phyloP scores from a whole-genome alignment of 805 yeast genomes.

The Ogataea minuta region DNA sequence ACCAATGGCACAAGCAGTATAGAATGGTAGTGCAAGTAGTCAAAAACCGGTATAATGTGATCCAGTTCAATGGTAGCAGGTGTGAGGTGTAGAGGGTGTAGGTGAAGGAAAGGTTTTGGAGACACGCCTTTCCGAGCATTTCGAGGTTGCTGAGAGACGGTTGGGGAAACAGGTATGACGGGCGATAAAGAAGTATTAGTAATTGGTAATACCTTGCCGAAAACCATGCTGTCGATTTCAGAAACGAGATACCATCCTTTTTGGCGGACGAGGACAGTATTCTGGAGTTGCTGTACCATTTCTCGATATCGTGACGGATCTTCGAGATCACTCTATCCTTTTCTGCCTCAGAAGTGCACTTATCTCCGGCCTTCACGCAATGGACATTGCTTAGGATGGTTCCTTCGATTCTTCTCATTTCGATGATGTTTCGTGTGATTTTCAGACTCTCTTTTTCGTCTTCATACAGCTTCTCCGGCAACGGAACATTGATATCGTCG shows the following conservation, averaged over 20 bases:
- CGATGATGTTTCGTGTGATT: conserved; percentile 41
- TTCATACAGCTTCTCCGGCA: conserved; percentile 36
- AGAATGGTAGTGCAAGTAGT: conserved; percentile 47
- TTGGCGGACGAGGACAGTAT: conserved; percentile 17
- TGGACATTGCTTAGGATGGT: conserved; percentile 45
- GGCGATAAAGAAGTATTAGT: conserved; percentile 46
- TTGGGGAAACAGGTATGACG: conserved; percentile 46
- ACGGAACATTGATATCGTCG: conserved; percentile 29
- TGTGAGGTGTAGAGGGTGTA: conserved; percentile 44
- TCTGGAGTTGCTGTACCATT: conserved; percentile 33
- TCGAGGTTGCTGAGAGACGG: conserved; percentile 41
- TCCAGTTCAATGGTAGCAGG: conserved; percentile 49
- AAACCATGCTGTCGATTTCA: conserved; percentile 37
- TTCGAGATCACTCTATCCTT: conserved; percentile 33
- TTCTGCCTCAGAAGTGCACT: conserved; percentile 31
- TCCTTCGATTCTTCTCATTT: conserved; percentile 47
- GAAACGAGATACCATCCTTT: conserved; percentile 24
- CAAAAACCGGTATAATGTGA: conserved; percentile 44
- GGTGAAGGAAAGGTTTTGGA: conserved; percentile 45
- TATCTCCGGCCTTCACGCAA: conserved; percentile 39
- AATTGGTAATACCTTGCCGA: conserved; percentile 45
- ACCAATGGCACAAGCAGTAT: conserved; percentile 46
- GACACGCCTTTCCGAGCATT: conserved; percentile 44
- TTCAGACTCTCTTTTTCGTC: conserved; percentile 42
- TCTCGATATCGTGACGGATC: conserved; percentile 38